phyloP scores from a whole-genome alignment of 2,329 filamentous ascomycete species.

The Monascus ruber region DNA sequence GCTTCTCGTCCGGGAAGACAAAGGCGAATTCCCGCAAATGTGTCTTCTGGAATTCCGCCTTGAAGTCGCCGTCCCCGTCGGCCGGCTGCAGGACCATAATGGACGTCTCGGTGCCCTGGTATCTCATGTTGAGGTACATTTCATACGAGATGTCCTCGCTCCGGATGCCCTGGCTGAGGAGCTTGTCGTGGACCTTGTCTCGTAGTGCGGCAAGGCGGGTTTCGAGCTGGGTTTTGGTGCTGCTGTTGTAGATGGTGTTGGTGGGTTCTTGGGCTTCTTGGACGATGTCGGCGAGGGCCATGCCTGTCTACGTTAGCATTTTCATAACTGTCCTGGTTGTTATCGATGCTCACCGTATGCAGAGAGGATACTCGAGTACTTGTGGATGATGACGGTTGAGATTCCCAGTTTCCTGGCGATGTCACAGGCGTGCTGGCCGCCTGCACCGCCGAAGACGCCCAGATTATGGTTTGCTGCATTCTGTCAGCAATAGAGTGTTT shows the following conservation, averaged over 20 bases:
- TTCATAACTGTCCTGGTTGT: slow-evolving; percentile 66
- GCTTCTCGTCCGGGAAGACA: slow-evolving; percentile 66
- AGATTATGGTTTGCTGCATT: slow-evolving; percentile 63
- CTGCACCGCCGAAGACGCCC: slow-evolving; percentile 79
- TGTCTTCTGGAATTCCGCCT: slow-evolving; percentile 45
- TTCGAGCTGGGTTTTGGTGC: slow-evolving; percentile 8
- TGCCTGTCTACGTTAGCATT: slow-evolving; percentile 13
- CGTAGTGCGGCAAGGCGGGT: slow-evolving; percentile 19
- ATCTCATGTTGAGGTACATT: slow-evolving; percentile 32
- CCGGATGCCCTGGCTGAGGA: slow-evolving; percentile 28
- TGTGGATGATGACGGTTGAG: slow-evolving; percentile 68
- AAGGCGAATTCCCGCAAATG: slow-evolving; percentile 93
- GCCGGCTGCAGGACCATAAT: slow-evolving; percentile 29
- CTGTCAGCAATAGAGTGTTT: not conserved
- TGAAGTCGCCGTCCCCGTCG: slow-evolving; percentile 63
- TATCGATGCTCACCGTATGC: slow-evolving; percentile 87
- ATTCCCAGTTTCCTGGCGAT: slow-evolving; percentile 77
- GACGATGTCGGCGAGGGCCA: slow-evolving; percentile 32
- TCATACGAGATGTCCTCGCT: slow-evolving; percentile 20
- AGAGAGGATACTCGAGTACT: slow-evolving; percentile 79
- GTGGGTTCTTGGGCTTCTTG: slow-evolving; percentile 26
- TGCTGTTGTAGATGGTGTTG: slow-evolving; percentile 10
- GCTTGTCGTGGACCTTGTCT: slow-evolving; percentile 16
- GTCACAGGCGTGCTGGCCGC: slow-evolving; percentile 83
- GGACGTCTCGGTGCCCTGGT: slow-evolving; percentile 35